Evolutionary conservation across 2,329 filamentous ascomycete genomes (phyloP).

Genomic region (Arthrinium puccinioides): DNA sequence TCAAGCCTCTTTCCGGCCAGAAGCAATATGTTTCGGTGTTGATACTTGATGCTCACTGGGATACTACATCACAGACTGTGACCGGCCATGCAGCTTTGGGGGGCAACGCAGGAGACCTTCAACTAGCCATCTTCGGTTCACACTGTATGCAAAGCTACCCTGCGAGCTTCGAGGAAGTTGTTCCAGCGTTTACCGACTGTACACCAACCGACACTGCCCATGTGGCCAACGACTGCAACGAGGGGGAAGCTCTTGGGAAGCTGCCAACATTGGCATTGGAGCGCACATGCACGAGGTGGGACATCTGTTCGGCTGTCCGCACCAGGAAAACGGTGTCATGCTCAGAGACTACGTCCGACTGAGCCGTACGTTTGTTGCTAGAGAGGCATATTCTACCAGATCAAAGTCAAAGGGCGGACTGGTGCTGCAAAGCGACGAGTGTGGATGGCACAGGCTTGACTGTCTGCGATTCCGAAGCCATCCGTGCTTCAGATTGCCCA

Average conservation of each 20-base stretch:
- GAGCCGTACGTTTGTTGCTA: slow-evolving; percentile 73
- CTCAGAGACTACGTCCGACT: slow-evolving; percentile 77
- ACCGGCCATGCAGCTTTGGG: slow-evolving; percentile 81
- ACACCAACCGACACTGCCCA: slow-evolving; percentile 76
- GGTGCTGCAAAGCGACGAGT: slow-evolving; percentile 73
- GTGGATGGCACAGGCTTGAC: slow-evolving; percentile 85
- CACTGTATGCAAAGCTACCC: slow-evolving; percentile 91
- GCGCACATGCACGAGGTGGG: slow-evolving; percentile 89
- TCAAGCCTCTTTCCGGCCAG: slow-evolving; percentile 67
- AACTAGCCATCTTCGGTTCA: slow-evolving; percentile 86
- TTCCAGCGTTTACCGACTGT: slow-evolving; percentile 82
- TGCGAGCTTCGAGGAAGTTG: slow-evolving; percentile 79
- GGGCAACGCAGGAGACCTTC: slow-evolving; percentile 62
- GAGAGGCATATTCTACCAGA: slow-evolving; percentile 80
- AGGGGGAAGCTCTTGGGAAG: slow-evolving; percentile 89
- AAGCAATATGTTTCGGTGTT: slow-evolving; percentile 84
- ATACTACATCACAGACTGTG: slow-evolving; percentile 61
- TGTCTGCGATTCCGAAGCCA: slow-evolving; percentile 83
- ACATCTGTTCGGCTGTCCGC: slow-evolving; percentile 82
- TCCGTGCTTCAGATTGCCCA: slow-evolving; percentile 79
- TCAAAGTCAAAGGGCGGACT: slow-evolving; percentile 77
- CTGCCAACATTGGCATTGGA: slow-evolving; percentile 89
- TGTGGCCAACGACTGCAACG: slow-evolving; percentile 79
- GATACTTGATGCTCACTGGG: slow-evolving; percentile 85
- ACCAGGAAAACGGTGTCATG: slow-evolving; percentile 91